Base-by-base conservation (phyloP, 768 basidiomycete genomes). In the Lyophyllum shimeji region DNA sequence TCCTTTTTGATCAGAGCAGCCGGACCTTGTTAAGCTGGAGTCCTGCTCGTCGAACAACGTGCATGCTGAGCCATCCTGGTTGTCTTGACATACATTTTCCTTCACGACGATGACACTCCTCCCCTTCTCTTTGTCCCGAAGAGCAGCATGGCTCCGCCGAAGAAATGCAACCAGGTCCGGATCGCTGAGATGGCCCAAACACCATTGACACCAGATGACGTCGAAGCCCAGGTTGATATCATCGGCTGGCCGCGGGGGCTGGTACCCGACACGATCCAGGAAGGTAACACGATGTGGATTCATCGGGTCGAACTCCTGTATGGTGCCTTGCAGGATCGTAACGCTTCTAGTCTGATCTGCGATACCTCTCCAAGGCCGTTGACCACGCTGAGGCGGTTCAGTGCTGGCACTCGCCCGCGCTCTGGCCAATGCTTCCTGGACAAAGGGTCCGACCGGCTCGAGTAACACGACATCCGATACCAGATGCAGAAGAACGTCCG, bases 171-270 rank as follows among this genome's bases (percentile, higher is more conserved):
- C 79, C 21, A 98, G 81, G 67, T 96, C 90, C 7, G 67, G 65
- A 67, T 95, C 86, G 52, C 77, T 82, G 55, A 97, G 78, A 74
- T 95, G 91, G 1, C 93, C 91, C 15, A 98, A 79, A 74, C 95
- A 96, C 96, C 96, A 98, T 69, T 99, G 96, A 64, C 92, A 93
- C 95, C 93, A 95, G 55, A 96, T 82, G 51, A 95, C 82, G 70
- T 99, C 96, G 71, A 94, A 98, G 1, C 82, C 82, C 43, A 77
- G 72, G n/a, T 75, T 67, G 31, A 82, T 82, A 49, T 81, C 83
- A 31, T 74, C 72, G 37, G 66, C 65, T 24, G 75, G 75, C 23
- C 72, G 71, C 7, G 65, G 63, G 0, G 80, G 76, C n/a, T 71
- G 71, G 66, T 82, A 83, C 2, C 92, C 92, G 6, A 93, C 74